phyloP scores from a whole-genome alignment of 2,329 filamentous ascomycete species.

The Fusarium hainanense region DNA sequence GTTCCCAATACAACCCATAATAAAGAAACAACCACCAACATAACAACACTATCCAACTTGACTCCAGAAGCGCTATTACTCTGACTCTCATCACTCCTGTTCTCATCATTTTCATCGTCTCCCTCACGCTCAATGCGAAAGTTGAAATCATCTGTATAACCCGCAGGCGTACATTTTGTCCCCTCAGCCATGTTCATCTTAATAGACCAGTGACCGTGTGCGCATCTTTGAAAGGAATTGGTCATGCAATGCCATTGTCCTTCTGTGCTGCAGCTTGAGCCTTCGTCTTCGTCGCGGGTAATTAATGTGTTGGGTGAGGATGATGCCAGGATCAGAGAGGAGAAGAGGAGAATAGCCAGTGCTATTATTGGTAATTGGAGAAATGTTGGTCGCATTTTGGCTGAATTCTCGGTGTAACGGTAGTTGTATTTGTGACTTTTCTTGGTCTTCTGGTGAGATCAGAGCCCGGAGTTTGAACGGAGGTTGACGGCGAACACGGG shows the following conservation, averaged over 20 bases:
- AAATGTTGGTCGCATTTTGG: slow-evolving; percentile 24
- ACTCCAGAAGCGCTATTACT: slow-evolving; percentile 19
- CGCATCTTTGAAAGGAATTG: slow-evolving; percentile 62
- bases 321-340: slow-evolving; percentile 17
- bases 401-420: neutral
- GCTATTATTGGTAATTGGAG: slow-evolving; percentile 5
- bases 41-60: neutral
- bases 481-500: neutral
- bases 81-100: slow-evolving; percentile 3
- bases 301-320: slow-evolving; percentile 6
- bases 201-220: slow-evolving; percentile 58
- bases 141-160: slow-evolving; percentile 52
- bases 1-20: slow-evolving; percentile 13
- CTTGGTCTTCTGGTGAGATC: slow-evolving; percentile 14
- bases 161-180: slow-evolving; percentile 58
- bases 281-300: slow-evolving; percentile 48
- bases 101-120: neutral
- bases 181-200: slow-evolving; percentile 57
- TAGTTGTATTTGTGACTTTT: neutral
- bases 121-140: slow-evolving; percentile 52
- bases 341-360: slow-evolving; percentile 18
- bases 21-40: neutral
- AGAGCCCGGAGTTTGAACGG: slow-evolving; percentile 15
- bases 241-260: slow-evolving; percentile 68
- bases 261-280: slow-evolving; percentile 57